Conservation (phyloP, 306 rosid genomes). For the Boehmeria nivea region DNA sequence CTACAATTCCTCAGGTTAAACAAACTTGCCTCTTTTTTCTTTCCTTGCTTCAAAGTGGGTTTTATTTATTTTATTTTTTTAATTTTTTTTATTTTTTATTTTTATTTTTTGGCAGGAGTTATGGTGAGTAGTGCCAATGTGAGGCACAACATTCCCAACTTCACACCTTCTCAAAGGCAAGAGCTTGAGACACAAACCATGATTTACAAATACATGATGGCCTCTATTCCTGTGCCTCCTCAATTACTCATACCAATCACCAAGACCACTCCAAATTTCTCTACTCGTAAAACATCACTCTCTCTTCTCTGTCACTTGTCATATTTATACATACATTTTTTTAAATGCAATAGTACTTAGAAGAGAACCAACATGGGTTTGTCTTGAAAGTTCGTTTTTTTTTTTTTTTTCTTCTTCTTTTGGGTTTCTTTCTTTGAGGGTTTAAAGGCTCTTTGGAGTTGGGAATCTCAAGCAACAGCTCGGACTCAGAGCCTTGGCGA, state of each 20-base stretch:
- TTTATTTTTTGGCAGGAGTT: conserved; percentile 3
- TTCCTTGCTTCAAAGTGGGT: not conserved
- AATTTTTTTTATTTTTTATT: not conserved
- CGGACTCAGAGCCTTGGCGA: conserved; percentile 34
- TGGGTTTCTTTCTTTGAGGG: not conserved
- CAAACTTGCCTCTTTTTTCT: not conserved
- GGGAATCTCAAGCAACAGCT: conserved; percentile 20
- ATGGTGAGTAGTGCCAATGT: conserved; percentile 26
- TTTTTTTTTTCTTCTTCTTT: not conserved
- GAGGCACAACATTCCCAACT: conserved; percentile 9
- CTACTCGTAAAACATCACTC: conserved; percentile 15
- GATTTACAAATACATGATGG: conserved; percentile 27
- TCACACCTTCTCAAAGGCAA: conserved; percentile 27
- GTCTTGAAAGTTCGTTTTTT: not conserved
- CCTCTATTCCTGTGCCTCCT: conserved; percentile 26
- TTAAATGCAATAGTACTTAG: too few relatives aligned
- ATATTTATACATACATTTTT: too few relatives aligned
- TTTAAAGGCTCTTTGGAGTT: conserved; percentile 14
- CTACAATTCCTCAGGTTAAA: conserved; percentile 23
- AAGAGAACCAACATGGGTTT: not conserved
- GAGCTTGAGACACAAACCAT: conserved; percentile 31
- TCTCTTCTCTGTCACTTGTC: not conserved
- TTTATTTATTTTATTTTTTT: not conserved
- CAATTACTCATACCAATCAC: conserved; percentile 20
- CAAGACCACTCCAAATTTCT: conserved; percentile 14